phyloP scores from a whole-genome alignment of 805 yeast genomes.

The Zygoascus ofunaensis region DNA sequence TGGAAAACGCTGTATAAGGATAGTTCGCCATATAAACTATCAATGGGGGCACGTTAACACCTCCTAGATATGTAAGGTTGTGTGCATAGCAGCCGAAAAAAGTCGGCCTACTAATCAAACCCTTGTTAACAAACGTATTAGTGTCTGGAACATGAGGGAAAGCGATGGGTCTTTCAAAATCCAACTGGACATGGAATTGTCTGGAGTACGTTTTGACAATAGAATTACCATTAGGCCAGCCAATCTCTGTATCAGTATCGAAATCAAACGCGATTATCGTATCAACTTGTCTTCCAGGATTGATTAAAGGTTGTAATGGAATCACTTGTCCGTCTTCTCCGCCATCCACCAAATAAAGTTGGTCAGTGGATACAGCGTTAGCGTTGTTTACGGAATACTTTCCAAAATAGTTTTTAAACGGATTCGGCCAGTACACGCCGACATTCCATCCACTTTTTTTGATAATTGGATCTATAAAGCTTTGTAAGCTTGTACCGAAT shows the following conservation, averaged over 20 bases:
- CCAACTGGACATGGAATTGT: slow-evolving; percentile 21
- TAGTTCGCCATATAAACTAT: slow-evolving; percentile 71
- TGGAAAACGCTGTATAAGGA: slow-evolving; percentile 54
- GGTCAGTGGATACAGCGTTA: slow-evolving; percentile 32
- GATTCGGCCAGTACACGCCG: slow-evolving; percentile 67
- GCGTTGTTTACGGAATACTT: slow-evolving; percentile 22
- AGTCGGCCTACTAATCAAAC: slow-evolving; percentile 31
- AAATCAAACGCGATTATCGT: slow-evolving; percentile 46
- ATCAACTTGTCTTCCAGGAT: slow-evolving; percentile 52
- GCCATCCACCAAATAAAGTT: slow-evolving; percentile 56
- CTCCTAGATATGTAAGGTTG: slow-evolving; percentile 46
- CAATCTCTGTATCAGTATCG: slow-evolving; percentile 27
- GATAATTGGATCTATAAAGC: slow-evolving; percentile 3
- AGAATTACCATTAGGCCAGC: slow-evolving; percentile 28
- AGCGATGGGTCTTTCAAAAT: slow-evolving; percentile 2
- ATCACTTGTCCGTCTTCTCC: slow-evolving; percentile 63
- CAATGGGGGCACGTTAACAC: slow-evolving; percentile 49
- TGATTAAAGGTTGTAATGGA: slow-evolving; percentile 56
- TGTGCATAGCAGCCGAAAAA: slow-evolving; percentile 74
- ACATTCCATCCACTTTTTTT: slow-evolving; percentile 41
- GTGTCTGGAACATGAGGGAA: slow-evolving; percentile 15
- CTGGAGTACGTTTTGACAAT: slow-evolving; percentile 22
- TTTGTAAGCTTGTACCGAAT: slow-evolving; percentile 45
- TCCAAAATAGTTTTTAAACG: slow-evolving; percentile 43
- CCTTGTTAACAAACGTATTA: slow-evolving; percentile 11